phyloP scores from a whole-genome alignment of 352 stramenopile genomes.

The Chrysophaeum taylorii region DNA sequence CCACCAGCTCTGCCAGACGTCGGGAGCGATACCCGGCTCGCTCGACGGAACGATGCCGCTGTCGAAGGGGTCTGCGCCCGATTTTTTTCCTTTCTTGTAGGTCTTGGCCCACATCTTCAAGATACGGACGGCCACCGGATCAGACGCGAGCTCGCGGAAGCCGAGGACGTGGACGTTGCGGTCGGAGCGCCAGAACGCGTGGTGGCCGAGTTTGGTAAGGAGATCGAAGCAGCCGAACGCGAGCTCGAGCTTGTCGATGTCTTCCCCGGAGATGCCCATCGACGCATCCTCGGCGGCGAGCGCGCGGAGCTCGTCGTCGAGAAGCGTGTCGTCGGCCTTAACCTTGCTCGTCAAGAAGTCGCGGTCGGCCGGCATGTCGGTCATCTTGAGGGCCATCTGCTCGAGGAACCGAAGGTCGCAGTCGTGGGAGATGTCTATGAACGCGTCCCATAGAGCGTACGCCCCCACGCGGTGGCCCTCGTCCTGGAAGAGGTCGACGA shows the following conservation, averaged over 20 bases:
- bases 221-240: constrained; percentile 5
- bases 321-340: neutral
- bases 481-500: constrained; percentile 14
- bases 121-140: neutral
- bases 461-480: neutral
- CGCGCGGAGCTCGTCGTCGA: constrained; percentile 8
- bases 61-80: neutral
- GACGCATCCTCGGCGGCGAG: neutral
- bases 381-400: constrained; percentile 1
- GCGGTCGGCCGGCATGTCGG: neutral
- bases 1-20: neutral
- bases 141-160: neutral
- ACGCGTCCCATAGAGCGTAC: constrained; percentile 2
- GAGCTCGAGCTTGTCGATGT: neutral
- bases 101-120: constrained; percentile 1
- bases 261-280: neutral
- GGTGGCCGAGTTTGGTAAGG: neutral
- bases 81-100: neutral
- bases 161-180: neutral
- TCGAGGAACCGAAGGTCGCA: neutral
- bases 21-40: neutral
- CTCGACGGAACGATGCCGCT: neutral
- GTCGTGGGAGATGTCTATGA: neutral
- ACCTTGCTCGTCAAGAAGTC: neutral
- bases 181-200: constrained; percentile 3